These are phyloP conservation scores for Macrophomina tecta DNA, from an alignment of 2,329 filamentous ascomycete species.

Conservation along the genomic window DNA sequence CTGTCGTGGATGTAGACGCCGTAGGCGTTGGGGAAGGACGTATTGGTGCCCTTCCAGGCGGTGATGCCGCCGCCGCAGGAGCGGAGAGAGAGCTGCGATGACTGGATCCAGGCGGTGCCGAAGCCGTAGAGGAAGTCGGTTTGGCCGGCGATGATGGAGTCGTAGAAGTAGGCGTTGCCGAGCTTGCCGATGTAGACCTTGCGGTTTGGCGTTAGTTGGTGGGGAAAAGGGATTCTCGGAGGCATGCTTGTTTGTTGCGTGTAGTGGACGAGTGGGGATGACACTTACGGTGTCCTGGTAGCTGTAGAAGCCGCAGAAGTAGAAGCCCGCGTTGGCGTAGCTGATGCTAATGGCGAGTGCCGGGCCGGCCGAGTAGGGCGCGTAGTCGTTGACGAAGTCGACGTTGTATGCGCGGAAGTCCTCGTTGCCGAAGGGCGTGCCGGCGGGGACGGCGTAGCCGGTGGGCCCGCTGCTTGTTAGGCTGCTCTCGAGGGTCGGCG, in stretches of 20 bases:
- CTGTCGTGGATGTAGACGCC: slow-evolving; percentile 68
- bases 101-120: slow-evolving; percentile 67
- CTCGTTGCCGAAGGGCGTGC: slow-evolving; percentile 67
- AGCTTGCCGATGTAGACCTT: slow-evolving; percentile 70
- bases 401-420: slow-evolving; percentile 73
- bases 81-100: slow-evolving; percentile 61
- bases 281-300: slow-evolving; percentile 68
- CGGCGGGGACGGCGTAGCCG: slow-evolving; percentile 64
- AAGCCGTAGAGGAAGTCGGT: slow-evolving; percentile 75
- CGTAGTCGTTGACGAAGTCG: slow-evolving; percentile 67
- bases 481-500: slow-evolving; percentile 67
- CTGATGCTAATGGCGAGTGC: slow-evolving; percentile 66
- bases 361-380: slow-evolving; percentile 60
- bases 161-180: slow-evolving; percentile 69
- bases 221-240: background rate
- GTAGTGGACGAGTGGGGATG: background rate
- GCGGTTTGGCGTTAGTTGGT: background rate
- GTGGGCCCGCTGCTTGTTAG: slow-evolving; percentile 67
- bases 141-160: slow-evolving; percentile 66
- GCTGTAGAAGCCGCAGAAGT: slow-evolving; percentile 69
- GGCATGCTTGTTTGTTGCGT: too few species aligned
- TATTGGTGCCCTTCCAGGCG: slow-evolving; percentile 73
- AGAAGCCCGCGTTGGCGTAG: slow-evolving; percentile 71
- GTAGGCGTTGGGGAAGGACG: slow-evolving; percentile 70
- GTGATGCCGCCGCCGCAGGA: slow-evolving; percentile 70